Evolutionary conservation across 2,329 filamentous ascomycete genomes (phyloP), one percentile per base, ranked within the genome.

Genomic region (Talaromyces verruculosus): DNA sequence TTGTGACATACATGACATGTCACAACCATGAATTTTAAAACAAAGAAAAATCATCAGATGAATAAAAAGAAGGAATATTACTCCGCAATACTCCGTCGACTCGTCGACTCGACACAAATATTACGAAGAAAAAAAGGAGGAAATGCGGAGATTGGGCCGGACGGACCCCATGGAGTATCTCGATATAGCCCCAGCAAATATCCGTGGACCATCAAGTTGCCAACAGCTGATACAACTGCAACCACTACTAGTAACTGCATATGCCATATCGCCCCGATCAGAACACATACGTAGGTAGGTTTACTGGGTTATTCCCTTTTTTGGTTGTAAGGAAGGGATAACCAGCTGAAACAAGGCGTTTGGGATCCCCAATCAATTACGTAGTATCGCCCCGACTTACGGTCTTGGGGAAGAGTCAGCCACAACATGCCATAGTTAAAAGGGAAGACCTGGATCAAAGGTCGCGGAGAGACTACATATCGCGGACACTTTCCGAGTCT

Each of bases 1-100:
- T 7, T n/a, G 25, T 22, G 53, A 57, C 53, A 57, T 57, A 39
- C 53, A 37, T 57, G 30, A 57, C 53, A 22, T 57, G 33, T 37
- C 53, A 17, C 30, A 57, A 22, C 11, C n/a, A 37, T 13, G 3
- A 37, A 15, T 2, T 2, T 2, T 37, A 13, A 37, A 37, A 39
- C 53, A 57, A 37, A 57, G 30, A 15, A 39, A 17, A 49, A 5
- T 13, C 43, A 47, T 49, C 11, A 25, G 22, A 49, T 30, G 1
- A 51, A 37, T 37, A 37, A 10, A 15, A n/a, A 15, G 10, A 37
- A 57, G 25, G 51, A 13, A 35, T 43, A 1, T 57, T 37, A 22
- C 51, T 30, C 51, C 51, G 28, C 30, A 53, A 10, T 53, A 53
- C 49, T 53, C 49, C 49, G 49, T 47, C 43, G 43, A 47, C 8